phyloP scores from a whole-genome alignment of 352 stramenopile genomes.

The Phytophthora aleatoria region DNA sequence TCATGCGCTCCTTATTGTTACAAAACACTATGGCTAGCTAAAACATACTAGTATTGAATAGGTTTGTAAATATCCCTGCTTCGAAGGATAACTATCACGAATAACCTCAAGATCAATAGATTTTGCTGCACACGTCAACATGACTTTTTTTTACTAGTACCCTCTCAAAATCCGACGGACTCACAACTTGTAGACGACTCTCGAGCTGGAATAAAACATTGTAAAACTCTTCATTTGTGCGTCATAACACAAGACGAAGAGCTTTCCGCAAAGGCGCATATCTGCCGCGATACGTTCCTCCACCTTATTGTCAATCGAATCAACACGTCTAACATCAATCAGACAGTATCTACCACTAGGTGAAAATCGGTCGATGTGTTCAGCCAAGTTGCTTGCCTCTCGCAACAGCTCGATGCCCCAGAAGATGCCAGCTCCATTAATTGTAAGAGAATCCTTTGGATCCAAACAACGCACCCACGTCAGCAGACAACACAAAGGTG shows the following conservation, averaged over 20 bases:
- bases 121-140: no score
- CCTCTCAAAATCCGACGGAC: no score
- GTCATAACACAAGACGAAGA: conserved; percentile 15
- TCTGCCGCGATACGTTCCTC: conserved; percentile 6
- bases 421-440: conserved; percentile 12
- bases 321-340: conserved; percentile 13
- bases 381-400: conserved; percentile 3
- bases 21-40: no score
- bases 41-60: no score
- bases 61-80: no score
- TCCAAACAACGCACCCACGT: conserved; percentile 19
- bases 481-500: conserved; percentile 4
- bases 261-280: conserved; percentile 13
- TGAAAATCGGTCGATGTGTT: conserved; percentile 9
- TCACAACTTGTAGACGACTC: no score
- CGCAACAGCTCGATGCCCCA: conserved; percentile 20
- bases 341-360: conserved; percentile 16
- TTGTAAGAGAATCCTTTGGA: conserved; percentile 19
- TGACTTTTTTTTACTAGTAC: no score
- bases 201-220: no score
- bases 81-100: no score
- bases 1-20: no score
- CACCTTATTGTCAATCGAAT: not conserved
- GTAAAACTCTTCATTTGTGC: not conserved
- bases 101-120: no score